A percentile compares a stretch with the other conserved stretches of the same genome.
phyloP scores from a whole-genome alignment of 441 rosid species.

The Syzygium malaccense region DNA sequence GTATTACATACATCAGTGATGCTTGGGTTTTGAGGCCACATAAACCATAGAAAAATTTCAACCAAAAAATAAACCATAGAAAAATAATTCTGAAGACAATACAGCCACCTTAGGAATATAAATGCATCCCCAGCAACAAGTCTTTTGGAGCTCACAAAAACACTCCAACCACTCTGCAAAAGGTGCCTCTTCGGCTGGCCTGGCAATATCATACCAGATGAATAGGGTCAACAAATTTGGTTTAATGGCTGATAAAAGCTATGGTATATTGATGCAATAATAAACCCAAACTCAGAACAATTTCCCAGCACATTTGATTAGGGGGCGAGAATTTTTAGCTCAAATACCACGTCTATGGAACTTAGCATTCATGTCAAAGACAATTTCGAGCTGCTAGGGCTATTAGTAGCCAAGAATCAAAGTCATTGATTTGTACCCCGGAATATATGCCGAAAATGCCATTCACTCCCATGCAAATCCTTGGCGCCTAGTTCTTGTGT shows the following conservation, averaged over 20 bases:
- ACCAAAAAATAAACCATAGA: neutral
- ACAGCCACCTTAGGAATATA: neutral
- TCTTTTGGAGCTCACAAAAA: slow-evolving; percentile 1
- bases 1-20: neutral
- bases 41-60: neutral
- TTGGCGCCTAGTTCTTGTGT: neutral
- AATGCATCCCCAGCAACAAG: neutral
- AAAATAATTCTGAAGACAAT: neutral
- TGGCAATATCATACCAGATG: neutral
- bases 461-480: neutral
- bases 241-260: neutral
- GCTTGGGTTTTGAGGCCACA: neutral
- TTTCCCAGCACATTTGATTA: neutral
- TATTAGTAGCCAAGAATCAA: neutral
- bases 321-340: neutral
- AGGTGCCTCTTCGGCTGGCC: neutral
- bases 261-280: neutral
- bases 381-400: neutral
- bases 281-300: neutral
- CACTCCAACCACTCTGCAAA: neutral
- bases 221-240: neutral
- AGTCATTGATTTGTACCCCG: neutral
- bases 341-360: neutral
- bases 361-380: neutral
- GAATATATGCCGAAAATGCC: neutral